phyloP scores from a whole-genome alignment of 139 green algal genomes.

The Astrephomene gubernaculifera region DNA sequence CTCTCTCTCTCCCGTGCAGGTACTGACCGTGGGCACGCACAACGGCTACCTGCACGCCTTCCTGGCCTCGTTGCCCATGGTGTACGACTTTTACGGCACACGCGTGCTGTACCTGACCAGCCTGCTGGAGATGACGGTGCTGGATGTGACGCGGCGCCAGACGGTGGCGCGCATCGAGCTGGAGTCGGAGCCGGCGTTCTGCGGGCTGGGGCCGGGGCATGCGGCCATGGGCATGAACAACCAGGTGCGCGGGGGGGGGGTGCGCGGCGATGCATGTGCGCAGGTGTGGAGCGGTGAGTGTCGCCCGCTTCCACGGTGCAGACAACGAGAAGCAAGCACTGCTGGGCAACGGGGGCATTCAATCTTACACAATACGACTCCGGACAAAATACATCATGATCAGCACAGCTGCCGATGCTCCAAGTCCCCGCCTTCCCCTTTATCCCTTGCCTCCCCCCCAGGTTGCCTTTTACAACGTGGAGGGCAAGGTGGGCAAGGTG shows the following conservation, averaged over 20 bases:
- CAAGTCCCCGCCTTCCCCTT: neutral
- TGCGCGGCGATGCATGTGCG: no score
- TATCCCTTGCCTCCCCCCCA: slow-evolving; percentile 16
- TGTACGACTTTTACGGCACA: slow-evolving; percentile 62
- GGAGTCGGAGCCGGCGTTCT: slow-evolving; percentile 75
- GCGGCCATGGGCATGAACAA: slow-evolving; percentile 82
- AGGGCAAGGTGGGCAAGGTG: slow-evolving; percentile 38
- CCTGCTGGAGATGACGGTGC: slow-evolving; percentile 76
- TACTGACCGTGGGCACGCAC: slow-evolving; percentile 73
- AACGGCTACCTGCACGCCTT: slow-evolving; percentile 67
- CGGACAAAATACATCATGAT: neutral
- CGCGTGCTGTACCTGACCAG: slow-evolving; percentile 72
- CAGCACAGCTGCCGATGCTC: no score
- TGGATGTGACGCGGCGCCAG: slow-evolving; percentile 57
- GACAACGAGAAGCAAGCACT: no score
- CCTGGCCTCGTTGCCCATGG: slow-evolving; percentile 73
- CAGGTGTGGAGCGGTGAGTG: no score
- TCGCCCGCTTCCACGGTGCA: no score
- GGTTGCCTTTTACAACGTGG: slow-evolving; percentile 76
- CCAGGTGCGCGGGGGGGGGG: slow-evolving; percentile 57
- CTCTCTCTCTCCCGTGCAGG: no score
- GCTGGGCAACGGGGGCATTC: neutral
- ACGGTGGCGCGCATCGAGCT: slow-evolving; percentile 61
- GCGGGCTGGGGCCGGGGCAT: slow-evolving; percentile 74
- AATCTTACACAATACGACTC: neutral